Conservation (phyloP, 208 protist species). For the Wallacemonas collosoma region DNA sequence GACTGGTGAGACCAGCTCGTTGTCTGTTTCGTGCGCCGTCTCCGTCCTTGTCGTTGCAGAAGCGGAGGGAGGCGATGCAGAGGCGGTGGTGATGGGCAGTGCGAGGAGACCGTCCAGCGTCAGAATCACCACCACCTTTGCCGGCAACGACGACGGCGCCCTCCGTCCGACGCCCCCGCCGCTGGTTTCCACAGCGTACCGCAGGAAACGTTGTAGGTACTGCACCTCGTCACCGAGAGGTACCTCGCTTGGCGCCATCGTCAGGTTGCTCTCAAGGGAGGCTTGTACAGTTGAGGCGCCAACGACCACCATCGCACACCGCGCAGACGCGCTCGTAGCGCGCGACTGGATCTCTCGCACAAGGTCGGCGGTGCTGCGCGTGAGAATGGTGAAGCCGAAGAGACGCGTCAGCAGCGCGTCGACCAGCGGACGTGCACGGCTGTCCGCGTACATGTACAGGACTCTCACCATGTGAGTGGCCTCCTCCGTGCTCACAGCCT, state of each 20-base stretch:
- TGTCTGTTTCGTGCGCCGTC: neutral
- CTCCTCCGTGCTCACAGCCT: neutral
- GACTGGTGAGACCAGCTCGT: neutral
- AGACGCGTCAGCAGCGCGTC: constrained; percentile 10
- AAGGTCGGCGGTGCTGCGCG: neutral
- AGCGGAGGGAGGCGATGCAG: neutral
- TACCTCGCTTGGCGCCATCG: no score
- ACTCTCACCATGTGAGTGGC: neutral
- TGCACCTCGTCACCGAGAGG: neutral
- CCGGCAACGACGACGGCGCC: neutral
- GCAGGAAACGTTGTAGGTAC: neutral
- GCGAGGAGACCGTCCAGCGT: constrained; percentile 6
- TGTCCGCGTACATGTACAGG: constrained; percentile 9
- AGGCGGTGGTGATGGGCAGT: neutral
- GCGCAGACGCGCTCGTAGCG: neutral
- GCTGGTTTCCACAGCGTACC: constrained; percentile 3
- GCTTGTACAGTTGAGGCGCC: constrained; percentile 1
- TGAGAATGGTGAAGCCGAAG: constrained; percentile 19
- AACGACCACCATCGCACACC: constrained; percentile 2
- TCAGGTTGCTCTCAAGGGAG: neutral
- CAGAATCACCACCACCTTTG: neutral
- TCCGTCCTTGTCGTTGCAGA: neutral
- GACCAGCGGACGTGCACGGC: neutral
- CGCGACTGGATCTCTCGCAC: neutral
- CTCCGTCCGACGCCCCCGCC: neutral